These are phyloP conservation scores for Ceratorhiza oryzae-sativae DNA, from an alignment of 1,284 basidiomycete species.

Conservation along the genomic window DNA sequence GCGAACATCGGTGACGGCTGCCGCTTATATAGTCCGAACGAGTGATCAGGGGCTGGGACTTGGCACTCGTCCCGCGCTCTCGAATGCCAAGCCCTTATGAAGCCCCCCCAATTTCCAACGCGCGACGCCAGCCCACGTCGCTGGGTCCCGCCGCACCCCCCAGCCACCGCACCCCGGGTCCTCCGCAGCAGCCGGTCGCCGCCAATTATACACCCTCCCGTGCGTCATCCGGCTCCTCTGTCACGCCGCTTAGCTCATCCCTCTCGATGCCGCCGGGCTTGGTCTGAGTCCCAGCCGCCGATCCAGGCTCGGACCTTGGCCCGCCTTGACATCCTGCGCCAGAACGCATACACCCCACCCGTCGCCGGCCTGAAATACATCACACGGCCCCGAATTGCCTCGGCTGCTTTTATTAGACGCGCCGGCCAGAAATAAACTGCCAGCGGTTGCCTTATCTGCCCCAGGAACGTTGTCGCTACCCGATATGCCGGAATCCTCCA, in stretches of 20 bases:
- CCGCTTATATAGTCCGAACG: too few relatives aligned
- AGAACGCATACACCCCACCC: neutral
- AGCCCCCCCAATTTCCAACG: too few relatives aligned
- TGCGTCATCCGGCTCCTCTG: neutral
- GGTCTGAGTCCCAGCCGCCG: too few relatives aligned
- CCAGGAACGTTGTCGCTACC: too few relatives aligned
- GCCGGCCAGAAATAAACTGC: slow-evolving; percentile 13
- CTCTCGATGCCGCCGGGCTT: too few relatives aligned
- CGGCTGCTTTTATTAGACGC: slow-evolving; percentile 11
- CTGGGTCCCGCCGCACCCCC: neutral
- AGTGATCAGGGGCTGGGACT: neutral
- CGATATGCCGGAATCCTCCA: too few relatives aligned
- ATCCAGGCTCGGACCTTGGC: neutral
- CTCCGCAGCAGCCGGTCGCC: neutral
- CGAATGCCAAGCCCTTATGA: slow-evolving; percentile 1
- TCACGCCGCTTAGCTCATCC: too few relatives aligned
- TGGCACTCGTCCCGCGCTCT: too few relatives aligned
- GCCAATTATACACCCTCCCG: neutral
- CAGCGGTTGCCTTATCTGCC: neutral
- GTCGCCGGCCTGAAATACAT: neutral
- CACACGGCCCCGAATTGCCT: neutral
- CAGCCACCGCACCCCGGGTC: neutral
- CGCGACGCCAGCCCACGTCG: too few relatives aligned
- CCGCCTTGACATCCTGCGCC: neutral
- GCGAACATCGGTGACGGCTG: neutral